Evolutionary conservation across 352 stramenopile genomes (phyloP).

Genomic region (Phytopythium delawarense): DNA sequence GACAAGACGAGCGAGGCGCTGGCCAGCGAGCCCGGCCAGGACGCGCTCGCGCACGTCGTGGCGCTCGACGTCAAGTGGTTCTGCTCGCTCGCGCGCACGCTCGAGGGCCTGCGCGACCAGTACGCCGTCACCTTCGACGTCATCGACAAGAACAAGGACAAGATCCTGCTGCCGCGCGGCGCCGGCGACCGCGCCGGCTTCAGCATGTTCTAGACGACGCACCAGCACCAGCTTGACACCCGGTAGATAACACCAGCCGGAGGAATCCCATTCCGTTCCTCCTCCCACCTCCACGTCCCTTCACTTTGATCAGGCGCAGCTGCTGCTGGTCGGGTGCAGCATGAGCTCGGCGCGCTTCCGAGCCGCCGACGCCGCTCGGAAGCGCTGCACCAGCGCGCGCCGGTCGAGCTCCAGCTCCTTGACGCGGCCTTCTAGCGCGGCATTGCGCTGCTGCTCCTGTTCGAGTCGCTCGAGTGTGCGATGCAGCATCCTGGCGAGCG

Average conservation of each 20-base stretch:
- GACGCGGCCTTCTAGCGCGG: constrained; percentile 3
- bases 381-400: constrained; percentile 12
- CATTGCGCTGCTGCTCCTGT: not conserved
- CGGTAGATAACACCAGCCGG: not conserved
- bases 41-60: constrained; percentile 63
- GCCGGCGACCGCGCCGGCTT: constrained; percentile 61
- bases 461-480: not conserved
- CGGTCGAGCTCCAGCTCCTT: constrained; percentile 9
- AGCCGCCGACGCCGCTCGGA: constrained; percentile 11
- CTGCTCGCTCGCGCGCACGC: constrained; percentile 61
- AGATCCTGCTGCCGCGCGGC: constrained; percentile 71
- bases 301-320: not conserved
- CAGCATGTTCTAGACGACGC: constrained; percentile 67
- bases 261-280: not conserved
- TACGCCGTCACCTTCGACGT: constrained; percentile 71
- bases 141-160: constrained; percentile 77
- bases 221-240: too few species aligned
- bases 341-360: not conserved
- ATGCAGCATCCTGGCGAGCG: not conserved
- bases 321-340: not conserved
- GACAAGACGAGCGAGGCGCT: constrained; percentile 47
- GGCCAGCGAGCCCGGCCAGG: constrained; percentile 26
- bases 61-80: constrained; percentile 85
- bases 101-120: constrained; percentile 73
- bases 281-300: not conserved